Evolutionary conservation across 2,329 filamentous ascomycete species (phyloP).

Genomic region (Exophiala dermatitidis): DNA sequence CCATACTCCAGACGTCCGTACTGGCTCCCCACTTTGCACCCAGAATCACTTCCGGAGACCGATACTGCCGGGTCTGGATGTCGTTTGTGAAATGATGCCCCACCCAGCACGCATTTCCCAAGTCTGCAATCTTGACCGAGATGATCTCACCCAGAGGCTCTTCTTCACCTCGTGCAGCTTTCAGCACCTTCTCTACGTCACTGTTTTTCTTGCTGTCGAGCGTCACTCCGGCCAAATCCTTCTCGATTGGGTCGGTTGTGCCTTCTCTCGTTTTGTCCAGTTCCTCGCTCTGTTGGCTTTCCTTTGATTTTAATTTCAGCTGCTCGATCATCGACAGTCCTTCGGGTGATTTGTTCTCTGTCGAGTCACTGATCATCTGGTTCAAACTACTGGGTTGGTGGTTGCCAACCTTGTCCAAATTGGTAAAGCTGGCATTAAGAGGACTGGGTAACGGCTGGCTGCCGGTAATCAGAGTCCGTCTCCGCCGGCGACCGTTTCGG

Average conservation of each 20-base stretch:
- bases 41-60: constrained; percentile 93
- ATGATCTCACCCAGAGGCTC: constrained; percentile 55
- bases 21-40: constrained; percentile 99
- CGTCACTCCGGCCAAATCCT: constrained; percentile 90
- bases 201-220: constrained; percentile 63
- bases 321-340: constrained; percentile 53
- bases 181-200: constrained; percentile 49
- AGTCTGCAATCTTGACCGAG: constrained; percentile 96
- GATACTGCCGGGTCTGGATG: constrained; percentile 95
- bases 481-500: constrained; percentile 78
- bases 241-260: constrained; percentile 76
- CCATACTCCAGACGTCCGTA: constrained; percentile 99
- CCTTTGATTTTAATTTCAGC: constrained; percentile 44
- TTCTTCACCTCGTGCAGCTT: constrained; percentile 48
- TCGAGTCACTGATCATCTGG: constrained; percentile 67
- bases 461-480: constrained; percentile 90
- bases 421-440: constrained; percentile 83
- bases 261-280: constrained; percentile 50
- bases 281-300: constrained; percentile 28
- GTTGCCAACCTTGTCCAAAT: constrained; percentile 59
- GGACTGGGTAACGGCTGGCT: constrained; percentile 94
- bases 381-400: constrained; percentile 65
- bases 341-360: constrained; percentile 31
- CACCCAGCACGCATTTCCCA: constrained; percentile 98
- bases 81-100: constrained; percentile 99